These are phyloP conservation scores for Anthoceros angustus DNA, from an alignment of 225 moss, liverwort and hornwort species.

Conservation along the genomic window DNA sequence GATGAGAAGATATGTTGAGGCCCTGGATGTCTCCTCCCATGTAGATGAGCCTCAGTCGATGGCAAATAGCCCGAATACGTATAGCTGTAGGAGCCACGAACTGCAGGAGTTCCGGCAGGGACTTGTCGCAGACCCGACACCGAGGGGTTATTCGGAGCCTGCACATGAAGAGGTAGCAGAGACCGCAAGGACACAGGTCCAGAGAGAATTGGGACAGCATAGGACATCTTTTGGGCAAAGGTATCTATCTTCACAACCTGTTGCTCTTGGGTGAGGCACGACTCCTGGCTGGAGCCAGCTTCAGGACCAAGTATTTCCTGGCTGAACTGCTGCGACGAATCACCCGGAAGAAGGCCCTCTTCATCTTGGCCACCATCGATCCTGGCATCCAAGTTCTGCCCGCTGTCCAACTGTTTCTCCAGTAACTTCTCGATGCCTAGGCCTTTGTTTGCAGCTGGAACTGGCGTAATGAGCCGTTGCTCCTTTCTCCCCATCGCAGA, in stretches of 20 bases:
- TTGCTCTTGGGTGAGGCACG: neutral
- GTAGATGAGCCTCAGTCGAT: neutral
- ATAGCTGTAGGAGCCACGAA: neutral
- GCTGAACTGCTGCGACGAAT: too few relatives aligned
- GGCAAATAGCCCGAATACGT: neutral
- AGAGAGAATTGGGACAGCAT: neutral
- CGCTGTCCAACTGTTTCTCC: too few relatives aligned
- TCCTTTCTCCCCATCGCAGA: neutral
- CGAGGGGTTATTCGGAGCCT: neutral
- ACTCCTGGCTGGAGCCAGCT: slow-evolving; percentile 1
- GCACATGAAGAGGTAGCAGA: neutral
- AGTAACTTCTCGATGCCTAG: too few relatives aligned
- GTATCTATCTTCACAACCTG: neutral
- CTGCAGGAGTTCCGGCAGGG: neutral
- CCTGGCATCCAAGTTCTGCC: too few relatives aligned
- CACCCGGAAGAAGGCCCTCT: too few relatives aligned
- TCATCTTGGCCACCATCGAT: too few relatives aligned
- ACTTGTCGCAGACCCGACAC: neutral
- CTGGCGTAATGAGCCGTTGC: too few relatives aligned
- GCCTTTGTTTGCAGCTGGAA: too few relatives aligned
- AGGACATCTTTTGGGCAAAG: neutral
- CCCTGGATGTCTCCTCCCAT: neutral
- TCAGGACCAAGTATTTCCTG: neutral
- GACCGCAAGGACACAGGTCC: neutral
- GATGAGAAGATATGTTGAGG: neutral